Base-by-base conservation (phyloP, 2,329 filamentous ascomycete species). In the Fusarium sp. region DNA sequence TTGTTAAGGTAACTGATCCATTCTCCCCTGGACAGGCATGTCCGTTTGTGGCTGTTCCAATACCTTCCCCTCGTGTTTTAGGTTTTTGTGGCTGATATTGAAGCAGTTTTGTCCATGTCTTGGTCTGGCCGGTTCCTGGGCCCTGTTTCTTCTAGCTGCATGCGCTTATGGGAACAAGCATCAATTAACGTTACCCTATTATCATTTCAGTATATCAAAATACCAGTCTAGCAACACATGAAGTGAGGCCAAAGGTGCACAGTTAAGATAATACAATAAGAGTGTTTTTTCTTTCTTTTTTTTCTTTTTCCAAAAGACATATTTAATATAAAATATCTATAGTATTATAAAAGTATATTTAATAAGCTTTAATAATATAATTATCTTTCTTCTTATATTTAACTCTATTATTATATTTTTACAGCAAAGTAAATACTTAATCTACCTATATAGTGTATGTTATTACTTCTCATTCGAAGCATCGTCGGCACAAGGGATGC, bases 11-110 rank as follows among this genome's bases (percentile, higher is more conserved):
- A 8, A 43, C 32, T 32, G 23, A 37, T 33, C 19, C 23, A 38
- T 35, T 40, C 35, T 60, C 40, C 40, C 60, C 40, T 43, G 16
- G 46, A 16, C 30, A 47, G 65, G 19, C 35, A 42, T 40, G 43
- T 69, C 49, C 33, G 38, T 43, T 28, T 46, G 38, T 67, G 49
- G 50, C 64, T 59, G 37, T 30, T 38, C 33, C 16, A 25, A 33
- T 38, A 16, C 47, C 47, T 35, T 28, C 19, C 25, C 52, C 52
- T 54, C 19, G 21, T 40, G 35, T 47, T 64, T 66, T 64, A 44
- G 28, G 38, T 60, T 66, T 46, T 32, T 59, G 44, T 58, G 61
- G 61, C 63, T 69, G 52, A 54, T 47, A 42, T 23, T 25, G 18
- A 30, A n/a, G 30, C 35, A 46, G 25, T 57, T 32, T 66, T 25